Conservation (phyloP, 768 basidiomycete genomes). For the Cyclocybe cylindracea region DNA sequence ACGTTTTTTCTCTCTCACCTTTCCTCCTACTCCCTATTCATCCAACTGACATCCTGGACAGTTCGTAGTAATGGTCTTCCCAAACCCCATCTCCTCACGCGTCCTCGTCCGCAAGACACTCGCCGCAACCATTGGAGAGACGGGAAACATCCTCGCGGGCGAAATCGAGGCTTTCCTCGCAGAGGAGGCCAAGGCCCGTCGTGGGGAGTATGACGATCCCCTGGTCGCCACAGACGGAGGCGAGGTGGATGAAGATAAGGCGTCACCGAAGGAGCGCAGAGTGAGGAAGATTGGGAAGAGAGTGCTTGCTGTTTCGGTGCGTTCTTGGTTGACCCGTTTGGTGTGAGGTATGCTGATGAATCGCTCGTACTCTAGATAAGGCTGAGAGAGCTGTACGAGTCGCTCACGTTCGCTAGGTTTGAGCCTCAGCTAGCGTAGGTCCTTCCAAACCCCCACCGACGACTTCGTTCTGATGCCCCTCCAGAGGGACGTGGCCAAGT, state of each 20-base stretch:
- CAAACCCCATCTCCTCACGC: slow-evolving; percentile 41
- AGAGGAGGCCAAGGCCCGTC: slow-evolving; percentile 37
- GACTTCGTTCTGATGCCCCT: background rate
- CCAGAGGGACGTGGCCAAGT: slow-evolving; percentile 43
- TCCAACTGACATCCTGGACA: slow-evolving; percentile 7
- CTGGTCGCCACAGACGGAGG: slow-evolving; percentile 14
- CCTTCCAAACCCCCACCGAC: background rate
- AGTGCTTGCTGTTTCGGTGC: slow-evolving; percentile 35
- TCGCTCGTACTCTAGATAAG: slow-evolving; percentile 26
- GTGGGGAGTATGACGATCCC: slow-evolving; percentile 29
- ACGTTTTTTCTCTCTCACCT: slow-evolving; percentile 8
- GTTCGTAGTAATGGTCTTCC: slow-evolving; percentile 50
- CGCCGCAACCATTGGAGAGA: slow-evolving; percentile 34
- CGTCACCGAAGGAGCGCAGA: slow-evolving; percentile 40
- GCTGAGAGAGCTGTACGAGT: slow-evolving; percentile 36
- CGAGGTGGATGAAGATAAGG: slow-evolving; percentile 18
- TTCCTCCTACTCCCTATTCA: background rate
- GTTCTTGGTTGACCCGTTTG: slow-evolving; percentile 5
- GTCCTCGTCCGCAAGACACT: slow-evolving; percentile 42
- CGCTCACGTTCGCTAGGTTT: slow-evolving; percentile 38
- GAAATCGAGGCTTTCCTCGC: slow-evolving; percentile 47
- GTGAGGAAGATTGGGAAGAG: slow-evolving; percentile 34
- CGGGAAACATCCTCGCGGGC: slow-evolving; percentile 36
- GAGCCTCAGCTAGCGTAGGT: slow-evolving; percentile 45
- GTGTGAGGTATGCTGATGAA: background rate